A percentile compares a stretch with the other conserved stretches of the same genome.
These are phyloP conservation scores for Borovskyia barvae DNA, from an alignment of 208 protist species.

Conservation along the genomic window DNA sequence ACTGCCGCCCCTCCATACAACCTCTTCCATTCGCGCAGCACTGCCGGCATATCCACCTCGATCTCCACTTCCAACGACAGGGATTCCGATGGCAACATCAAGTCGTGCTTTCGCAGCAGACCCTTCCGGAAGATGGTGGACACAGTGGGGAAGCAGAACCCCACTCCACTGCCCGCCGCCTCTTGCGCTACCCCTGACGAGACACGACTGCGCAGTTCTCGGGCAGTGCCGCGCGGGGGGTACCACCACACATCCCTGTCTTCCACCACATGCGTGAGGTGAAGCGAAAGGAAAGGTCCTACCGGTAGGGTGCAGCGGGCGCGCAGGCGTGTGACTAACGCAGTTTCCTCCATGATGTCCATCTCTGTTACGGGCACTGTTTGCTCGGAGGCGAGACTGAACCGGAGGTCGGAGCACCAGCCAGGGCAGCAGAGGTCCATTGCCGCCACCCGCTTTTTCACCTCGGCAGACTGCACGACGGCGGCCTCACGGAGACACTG, in stretches of 20 bases:
- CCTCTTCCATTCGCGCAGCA: constrained; percentile 44
- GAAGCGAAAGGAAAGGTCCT: constrained; percentile 14
- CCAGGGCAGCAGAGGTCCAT: constrained; percentile 33
- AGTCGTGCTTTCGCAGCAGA: no score
- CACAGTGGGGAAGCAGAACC: no score
- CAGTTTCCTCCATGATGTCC: not conserved
- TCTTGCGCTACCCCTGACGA: not conserved
- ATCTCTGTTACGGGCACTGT: not conserved
- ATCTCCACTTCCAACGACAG: constrained; percentile 40
- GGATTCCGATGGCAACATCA: no score
- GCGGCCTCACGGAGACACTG: not conserved
- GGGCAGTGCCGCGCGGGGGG: not conserved
- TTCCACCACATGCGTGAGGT: constrained; percentile 1
- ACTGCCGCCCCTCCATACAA: constrained; percentile 18
- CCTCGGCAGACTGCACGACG: not conserved
- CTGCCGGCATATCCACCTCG: constrained; percentile 46
- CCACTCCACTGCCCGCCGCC: no score
- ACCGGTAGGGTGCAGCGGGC: constrained; percentile 11
- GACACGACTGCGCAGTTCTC: not conserved
- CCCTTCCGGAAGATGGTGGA: no score
- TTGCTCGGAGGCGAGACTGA: constrained; percentile 23
- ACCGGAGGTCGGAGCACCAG: constrained; percentile 42
- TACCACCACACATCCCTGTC: constrained; percentile 21
- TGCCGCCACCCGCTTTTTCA: not conserved
- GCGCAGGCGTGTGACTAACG: constrained; percentile 2